These are phyloP conservation scores for Phaeotremella fagi DNA, from an alignment of 768 basidiomycete genomes.

Conservation along the genomic window DNA sequence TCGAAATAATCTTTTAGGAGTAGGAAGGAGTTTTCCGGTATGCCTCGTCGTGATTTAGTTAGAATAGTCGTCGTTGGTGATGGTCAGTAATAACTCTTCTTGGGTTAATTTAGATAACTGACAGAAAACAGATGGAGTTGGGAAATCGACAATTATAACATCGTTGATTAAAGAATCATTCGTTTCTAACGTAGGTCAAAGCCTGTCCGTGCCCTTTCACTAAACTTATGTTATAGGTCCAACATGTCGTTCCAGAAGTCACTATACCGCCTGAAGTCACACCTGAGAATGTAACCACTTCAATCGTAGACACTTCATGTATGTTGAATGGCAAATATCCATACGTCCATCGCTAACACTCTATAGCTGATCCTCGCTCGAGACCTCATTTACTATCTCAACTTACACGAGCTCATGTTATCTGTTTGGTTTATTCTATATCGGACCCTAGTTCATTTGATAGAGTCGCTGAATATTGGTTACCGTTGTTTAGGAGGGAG, in stretches of 20 bases:
- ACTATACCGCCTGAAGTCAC: slow-evolving; percentile 97
- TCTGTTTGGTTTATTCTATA: slow-evolving; percentile 94
- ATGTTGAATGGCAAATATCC: slow-evolving; percentile 11
- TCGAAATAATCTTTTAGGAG: neutral
- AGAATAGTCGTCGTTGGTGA: slow-evolving; percentile 43
- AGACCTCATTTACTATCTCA: slow-evolving; percentile 84
- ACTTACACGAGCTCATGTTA: slow-evolving; percentile 95
- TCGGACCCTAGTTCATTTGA: slow-evolving; percentile 96
- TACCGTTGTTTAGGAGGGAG: slow-evolving; percentile 87
- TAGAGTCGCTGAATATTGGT: slow-evolving; percentile 96
- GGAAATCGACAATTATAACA: slow-evolving; percentile 95
- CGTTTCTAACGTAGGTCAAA: slow-evolving; percentile 67
- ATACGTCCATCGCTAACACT: too few species aligned
- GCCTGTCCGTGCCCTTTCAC: neutral
- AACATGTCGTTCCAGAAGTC: slow-evolving; percentile 91
- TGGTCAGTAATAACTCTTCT: slow-evolving; percentile 18
- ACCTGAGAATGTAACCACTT: slow-evolving; percentile 94
- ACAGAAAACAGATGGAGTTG: slow-evolving; percentile 72
- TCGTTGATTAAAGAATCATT: slow-evolving; percentile 95
- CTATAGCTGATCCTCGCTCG: slow-evolving; percentile 79
- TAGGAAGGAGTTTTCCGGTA: slow-evolving; percentile 1
- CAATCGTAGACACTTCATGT: slow-evolving; percentile 97
- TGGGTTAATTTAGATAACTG: neutral
- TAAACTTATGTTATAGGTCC: slow-evolving; percentile 59
- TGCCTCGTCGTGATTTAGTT: slow-evolving; percentile 43